Conservation (phyloP, 1,284 basidiomycete genomes). For the Malassezia psittaci region DNA sequence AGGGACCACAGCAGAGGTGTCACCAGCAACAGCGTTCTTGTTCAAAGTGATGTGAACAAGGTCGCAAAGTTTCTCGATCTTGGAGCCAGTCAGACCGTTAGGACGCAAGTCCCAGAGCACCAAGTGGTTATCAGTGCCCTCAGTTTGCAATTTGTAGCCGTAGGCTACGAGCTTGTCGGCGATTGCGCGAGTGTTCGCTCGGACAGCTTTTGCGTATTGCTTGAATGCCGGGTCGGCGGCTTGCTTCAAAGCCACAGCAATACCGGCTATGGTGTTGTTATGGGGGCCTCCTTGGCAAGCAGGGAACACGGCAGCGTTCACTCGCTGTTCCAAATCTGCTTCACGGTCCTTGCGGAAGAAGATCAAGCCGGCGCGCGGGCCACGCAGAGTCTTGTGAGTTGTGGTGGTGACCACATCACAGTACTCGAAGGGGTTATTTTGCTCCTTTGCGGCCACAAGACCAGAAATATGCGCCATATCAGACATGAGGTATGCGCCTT, state of each 20-base stretch:
- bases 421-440: conserved; percentile 86
- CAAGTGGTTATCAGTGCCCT: conserved; percentile 93
- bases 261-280: conserved; percentile 96
- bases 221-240: conserved; percentile 82
- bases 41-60: conserved; percentile 65
- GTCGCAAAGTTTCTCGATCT: conserved; percentile 97
- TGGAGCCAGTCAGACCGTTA: conserved; percentile 86
- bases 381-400: conserved; percentile 96
- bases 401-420: conserved; percentile 64
- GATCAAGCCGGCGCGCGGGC: conserved; percentile 93
- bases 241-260: conserved; percentile 91
- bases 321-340: conserved; percentile 77
- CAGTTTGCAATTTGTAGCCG: conserved; percentile 80
- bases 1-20: conserved; percentile 83
- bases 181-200: conserved; percentile 52
- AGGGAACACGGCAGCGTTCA: conserved; percentile 98
- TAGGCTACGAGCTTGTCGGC: conserved; percentile 39
- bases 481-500: conserved; percentile 66
- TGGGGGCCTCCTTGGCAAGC: conserved; percentile 99
- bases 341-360: conserved; percentile 95
- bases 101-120: conserved; percentile 96
- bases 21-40: conserved; percentile 95
- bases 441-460: conserved; percentile 83
- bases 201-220: conserved; percentile 86
- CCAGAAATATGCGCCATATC: conserved; percentile 98